Evolutionary conservation across 106 monocot genomes (phyloP).

Genomic region (Posidonia australis): DNA sequence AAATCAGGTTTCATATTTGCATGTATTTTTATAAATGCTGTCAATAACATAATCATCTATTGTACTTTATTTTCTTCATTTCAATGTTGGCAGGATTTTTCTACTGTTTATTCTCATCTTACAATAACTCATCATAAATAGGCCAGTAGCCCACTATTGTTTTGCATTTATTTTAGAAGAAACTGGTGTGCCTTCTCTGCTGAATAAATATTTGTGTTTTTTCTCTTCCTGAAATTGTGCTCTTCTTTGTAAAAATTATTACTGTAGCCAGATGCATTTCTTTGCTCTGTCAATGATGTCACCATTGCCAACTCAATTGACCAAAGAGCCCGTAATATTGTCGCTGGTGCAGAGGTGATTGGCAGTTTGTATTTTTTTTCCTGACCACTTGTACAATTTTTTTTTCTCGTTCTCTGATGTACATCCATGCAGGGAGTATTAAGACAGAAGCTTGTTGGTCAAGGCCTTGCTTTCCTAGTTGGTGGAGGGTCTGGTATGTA

Average conservation of each 20-base stretch:
- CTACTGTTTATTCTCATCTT: too few relatives aligned
- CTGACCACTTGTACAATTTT: neutral
- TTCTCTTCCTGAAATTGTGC: neutral
- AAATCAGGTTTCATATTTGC: too few relatives aligned
- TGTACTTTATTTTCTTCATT: too few relatives aligned
- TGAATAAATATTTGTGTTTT: neutral
- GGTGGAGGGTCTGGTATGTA: slow-evolving; percentile 77
- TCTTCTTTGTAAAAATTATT: slow-evolving; percentile 9
- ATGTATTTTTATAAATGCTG: too few relatives aligned
- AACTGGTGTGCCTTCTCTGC: too few relatives aligned
- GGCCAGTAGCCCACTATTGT: too few relatives aligned
- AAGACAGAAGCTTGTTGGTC: slow-evolving; percentile 82
- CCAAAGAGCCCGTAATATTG: slow-evolving; percentile 57
- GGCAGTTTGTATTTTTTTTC: neutral
- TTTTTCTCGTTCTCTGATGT: neutral
- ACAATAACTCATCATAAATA: too few relatives aligned
- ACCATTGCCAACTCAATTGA: slow-evolving; percentile 44
- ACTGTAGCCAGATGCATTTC: slow-evolving; percentile 93
- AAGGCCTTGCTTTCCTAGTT: slow-evolving; percentile 87
- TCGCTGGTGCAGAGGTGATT: slow-evolving; percentile 68
- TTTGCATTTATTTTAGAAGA: too few relatives aligned
- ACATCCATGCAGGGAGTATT: slow-evolving; percentile 45
- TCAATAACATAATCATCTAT: too few relatives aligned
- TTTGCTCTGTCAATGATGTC: slow-evolving; percentile 94
- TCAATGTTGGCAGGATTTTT: too few relatives aligned